Percentiles rank a stretch among this genome's conserved stretches.
Conservation (phyloP, 345 rosid genomes). For the Cardiospermum halicacabum region DNA sequence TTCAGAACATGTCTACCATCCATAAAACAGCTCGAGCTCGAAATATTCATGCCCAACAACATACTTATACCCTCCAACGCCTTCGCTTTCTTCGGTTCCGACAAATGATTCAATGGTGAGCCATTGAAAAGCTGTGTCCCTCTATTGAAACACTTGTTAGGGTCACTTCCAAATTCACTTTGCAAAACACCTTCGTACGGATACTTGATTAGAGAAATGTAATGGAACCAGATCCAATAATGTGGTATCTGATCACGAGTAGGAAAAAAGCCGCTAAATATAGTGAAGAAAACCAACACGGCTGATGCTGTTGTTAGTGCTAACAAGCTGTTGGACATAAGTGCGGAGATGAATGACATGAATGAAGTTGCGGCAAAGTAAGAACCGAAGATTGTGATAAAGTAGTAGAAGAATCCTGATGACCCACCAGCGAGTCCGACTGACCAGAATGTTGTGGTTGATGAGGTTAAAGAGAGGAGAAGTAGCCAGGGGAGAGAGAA, state of each 20-base stretch:
- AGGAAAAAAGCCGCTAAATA: constrained; percentile 35
- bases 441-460: constrained; percentile 41
- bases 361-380: constrained; percentile 35
- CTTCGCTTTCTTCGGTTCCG: too few relatives aligned
- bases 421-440: constrained; percentile 52
- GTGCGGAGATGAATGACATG: constrained; percentile 42
- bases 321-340: constrained; percentile 37
- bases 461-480: constrained; percentile 39
- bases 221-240: constrained; percentile 34
- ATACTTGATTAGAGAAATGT: constrained; percentile 30
- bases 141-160: constrained; percentile 23
- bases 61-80: constrained; percentile 24
- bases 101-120: constrained; percentile 18
- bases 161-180: constrained; percentile 21
- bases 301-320: constrained; percentile 28
- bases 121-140: constrained; percentile 32
- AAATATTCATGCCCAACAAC: too few relatives aligned
- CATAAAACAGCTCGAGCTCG: constrained; percentile 25
- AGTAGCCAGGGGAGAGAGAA: constrained; percentile 40
- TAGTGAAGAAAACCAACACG: constrained; percentile 25
- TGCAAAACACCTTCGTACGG: constrained; percentile 21
- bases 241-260: constrained; percentile 25
- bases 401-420: constrained; percentile 43
- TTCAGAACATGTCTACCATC: constrained; percentile 20
- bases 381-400: constrained; percentile 33